Conservation (phyloP, 2,329 filamentous ascomycete species). For the Phyllosticta citribraziliensis region DNA sequence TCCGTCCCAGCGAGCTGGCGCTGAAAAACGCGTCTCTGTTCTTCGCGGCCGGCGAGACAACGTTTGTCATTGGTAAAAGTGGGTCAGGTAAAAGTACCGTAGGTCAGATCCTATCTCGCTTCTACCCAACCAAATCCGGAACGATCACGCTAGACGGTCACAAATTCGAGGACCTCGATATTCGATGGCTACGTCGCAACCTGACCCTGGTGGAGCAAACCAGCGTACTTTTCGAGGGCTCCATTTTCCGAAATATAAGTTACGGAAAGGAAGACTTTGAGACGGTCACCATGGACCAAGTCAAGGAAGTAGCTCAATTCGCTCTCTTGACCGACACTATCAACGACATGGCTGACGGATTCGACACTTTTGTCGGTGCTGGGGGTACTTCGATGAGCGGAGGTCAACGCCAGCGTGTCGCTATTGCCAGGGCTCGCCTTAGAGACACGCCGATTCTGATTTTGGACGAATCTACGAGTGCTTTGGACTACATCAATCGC, state of each 20-base stretch:
- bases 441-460: constrained; percentile 72
- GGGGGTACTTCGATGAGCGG: constrained; percentile 68
- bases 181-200: constrained; percentile 65
- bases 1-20: constrained; percentile 50
- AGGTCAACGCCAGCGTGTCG: constrained; percentile 74
- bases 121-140: constrained; percentile 61
- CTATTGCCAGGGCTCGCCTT: constrained; percentile 67
- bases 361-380: constrained; percentile 61
- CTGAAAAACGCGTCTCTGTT: constrained; percentile 54
- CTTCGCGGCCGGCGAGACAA: constrained; percentile 63
- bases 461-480: constrained; percentile 81
- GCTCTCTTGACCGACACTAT: constrained; percentile 63
- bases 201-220: constrained; percentile 76
- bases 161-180: constrained; percentile 51
- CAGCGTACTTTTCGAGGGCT: constrained; percentile 72
- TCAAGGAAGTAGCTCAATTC: constrained; percentile 54
- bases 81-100: constrained; percentile 91
- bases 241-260: constrained; percentile 66
- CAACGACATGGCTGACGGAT: constrained; percentile 53
- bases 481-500: constrained; percentile 65
- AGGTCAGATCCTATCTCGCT: constrained; percentile 65
- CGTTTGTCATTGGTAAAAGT: constrained; percentile 75
- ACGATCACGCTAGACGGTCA: constrained; percentile 59
- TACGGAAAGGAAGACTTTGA: constrained; percentile 51
- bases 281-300: constrained; percentile 41